phyloP scores from a whole-genome alignment of 2,329 filamentous ascomycete species.

The Fusarium robinianum region DNA sequence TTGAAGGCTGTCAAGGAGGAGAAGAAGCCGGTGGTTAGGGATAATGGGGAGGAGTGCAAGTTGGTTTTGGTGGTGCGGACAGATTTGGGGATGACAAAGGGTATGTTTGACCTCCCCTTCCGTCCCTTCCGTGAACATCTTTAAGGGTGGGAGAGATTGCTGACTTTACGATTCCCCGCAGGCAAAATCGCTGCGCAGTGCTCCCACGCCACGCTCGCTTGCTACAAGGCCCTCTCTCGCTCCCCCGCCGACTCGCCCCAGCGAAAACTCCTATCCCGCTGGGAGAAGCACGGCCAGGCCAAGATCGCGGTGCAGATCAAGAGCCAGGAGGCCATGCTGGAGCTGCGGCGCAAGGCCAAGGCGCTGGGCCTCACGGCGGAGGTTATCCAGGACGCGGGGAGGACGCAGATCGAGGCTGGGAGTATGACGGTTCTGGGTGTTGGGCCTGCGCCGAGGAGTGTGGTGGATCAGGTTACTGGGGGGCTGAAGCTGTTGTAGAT shows the following conservation, averaged over 20 bases:
- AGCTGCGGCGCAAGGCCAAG: constrained; percentile 75
- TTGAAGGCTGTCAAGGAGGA: constrained; percentile 50
- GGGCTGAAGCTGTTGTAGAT: constrained; percentile 77
- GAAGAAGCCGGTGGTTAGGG: constrained; percentile 43
- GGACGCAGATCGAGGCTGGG: constrained; percentile 93
- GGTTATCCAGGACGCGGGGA: constrained; percentile 91
- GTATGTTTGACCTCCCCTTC: constrained; percentile 51
- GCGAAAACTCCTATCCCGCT: constrained; percentile 72
- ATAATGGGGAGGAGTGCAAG: constrained; percentile 81
- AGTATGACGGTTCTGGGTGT: constrained; percentile 91
- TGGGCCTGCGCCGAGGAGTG: constrained; percentile 78
- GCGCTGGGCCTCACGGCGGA: constrained; percentile 85
- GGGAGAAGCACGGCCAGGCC: constrained; percentile 85
- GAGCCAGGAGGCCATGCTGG: constrained; percentile 79
- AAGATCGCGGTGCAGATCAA: constrained; percentile 93
- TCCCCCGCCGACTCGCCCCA: constrained; percentile 58
- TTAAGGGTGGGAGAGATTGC: no score
- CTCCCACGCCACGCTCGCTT: constrained; percentile 93
- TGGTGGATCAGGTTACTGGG: constrained; percentile 85
- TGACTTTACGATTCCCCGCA: constrained; percentile 46
- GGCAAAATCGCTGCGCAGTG: constrained; percentile 97
- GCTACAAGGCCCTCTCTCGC: constrained; percentile 81
- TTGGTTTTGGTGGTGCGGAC: constrained; percentile 89
- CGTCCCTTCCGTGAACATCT: neutral
- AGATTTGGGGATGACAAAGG: constrained; percentile 96